Base-by-base conservation (phyloP, 1,284 basidiomycete species). In the Leccinum laetum region DNA sequence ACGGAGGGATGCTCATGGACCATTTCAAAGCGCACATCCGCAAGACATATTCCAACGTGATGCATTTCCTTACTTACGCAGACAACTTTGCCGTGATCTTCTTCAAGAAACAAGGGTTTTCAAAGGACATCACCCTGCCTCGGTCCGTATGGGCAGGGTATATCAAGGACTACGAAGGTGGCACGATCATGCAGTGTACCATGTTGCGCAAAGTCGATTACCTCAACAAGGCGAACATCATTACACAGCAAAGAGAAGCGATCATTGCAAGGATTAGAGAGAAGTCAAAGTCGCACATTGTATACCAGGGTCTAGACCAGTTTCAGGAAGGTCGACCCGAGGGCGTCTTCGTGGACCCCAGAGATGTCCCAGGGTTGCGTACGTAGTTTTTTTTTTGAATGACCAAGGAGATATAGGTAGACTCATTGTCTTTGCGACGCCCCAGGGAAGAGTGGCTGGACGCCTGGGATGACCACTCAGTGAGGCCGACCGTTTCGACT, bases 121-220 rank as follows among this genome's bases (percentile, higher is more conserved):
- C 95, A 1, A 99, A 99, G 78, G 96, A 99, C 69, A 98, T 99
- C 70, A 92, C 91, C 0, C 86, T 98, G 18, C 91, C 93, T 65
- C 88, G 96, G 49, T 90, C 94, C 2, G 84, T 93, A 4, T 99
- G 98, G 98, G 96, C 97, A 1, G 98, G 97, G 1, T 99, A 99
- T 78, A 99, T 99, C 88, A 99, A 99, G 79, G 98, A 99, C 77
- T 99, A 99, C 78, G 98, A 99, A 77, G 98, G 98, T 58, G 97
- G 96, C n/a, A 99, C 98, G 57, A 94, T 99, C 80, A 99, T 99
- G 97, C 96, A 98, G 79, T 99, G 98, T 75, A 93, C 91, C 4
- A 93, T 99, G 93, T 80, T 99, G 21, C 90, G 87, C 26, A 93
- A 94, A 72, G 89, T 99, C 68, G 89, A 95, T 74, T 99, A 99